A percentile compares a stretch with the other conserved stretches of the same genome.
phyloP scores from a whole-genome alignment of 768 basidiomycete genomes.

The Hygrophorus russula region DNA sequence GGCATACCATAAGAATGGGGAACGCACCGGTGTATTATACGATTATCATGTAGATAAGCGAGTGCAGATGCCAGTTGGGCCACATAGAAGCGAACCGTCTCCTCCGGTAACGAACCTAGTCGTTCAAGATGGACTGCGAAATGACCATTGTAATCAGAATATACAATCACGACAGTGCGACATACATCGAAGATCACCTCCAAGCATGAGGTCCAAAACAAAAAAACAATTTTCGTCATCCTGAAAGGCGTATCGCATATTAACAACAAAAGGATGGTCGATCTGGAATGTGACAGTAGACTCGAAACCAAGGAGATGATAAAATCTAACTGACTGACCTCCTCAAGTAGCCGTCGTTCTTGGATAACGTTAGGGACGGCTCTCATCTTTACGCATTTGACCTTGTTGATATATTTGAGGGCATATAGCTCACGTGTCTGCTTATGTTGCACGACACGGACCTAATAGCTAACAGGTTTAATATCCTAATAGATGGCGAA shows the following conservation, averaged over 20 bases:
- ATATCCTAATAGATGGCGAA: not conserved
- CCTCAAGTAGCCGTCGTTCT: slow-evolving; percentile 88
- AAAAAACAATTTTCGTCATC: slow-evolving; percentile 99
- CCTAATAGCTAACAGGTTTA: slow-evolving; percentile 36
- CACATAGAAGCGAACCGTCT: slow-evolving; percentile 77
- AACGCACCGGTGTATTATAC: slow-evolving; percentile 89
- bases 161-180: slow-evolving; percentile 7
- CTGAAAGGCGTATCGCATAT: slow-evolving; percentile 92
- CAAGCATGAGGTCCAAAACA: slow-evolving; percentile 94
- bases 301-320: slow-evolving; percentile 7
- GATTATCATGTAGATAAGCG: slow-evolving; percentile 82
- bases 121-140: slow-evolving; percentile 78
- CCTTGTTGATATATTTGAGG: slow-evolving; percentile 98
- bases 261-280: slow-evolving; percentile 92
- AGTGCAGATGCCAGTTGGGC: slow-evolving; percentile 85
- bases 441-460: slow-evolving; percentile 98
- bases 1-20: slow-evolving; percentile 11
- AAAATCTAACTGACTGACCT: slow-evolving; percentile 38
- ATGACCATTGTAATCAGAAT: slow-evolving; percentile 5
- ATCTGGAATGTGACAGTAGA: slow-evolving; percentile 39
- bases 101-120: slow-evolving; percentile 62
- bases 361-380: slow-evolving; percentile 97
- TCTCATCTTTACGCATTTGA: slow-evolving; percentile 97
- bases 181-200: slow-evolving; percentile 89
- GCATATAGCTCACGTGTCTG: slow-evolving; percentile 95